These are phyloP conservation scores for Durotheca rogersii DNA, from an alignment of 495 filamentous ascomycete genomes.

Conservation along the genomic window DNA sequence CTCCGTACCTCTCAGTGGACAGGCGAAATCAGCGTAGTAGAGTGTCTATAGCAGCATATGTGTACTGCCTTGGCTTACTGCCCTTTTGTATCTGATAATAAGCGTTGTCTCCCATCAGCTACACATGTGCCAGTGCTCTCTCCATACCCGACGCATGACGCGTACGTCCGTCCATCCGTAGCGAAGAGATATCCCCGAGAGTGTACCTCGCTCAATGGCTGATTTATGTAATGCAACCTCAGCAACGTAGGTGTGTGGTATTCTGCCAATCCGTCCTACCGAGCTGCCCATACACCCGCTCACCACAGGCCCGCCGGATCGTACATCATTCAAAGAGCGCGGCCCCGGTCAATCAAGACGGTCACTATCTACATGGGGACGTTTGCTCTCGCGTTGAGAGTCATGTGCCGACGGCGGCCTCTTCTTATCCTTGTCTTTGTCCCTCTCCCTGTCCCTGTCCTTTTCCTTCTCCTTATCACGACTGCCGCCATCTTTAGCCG, in stretches of 20 bases:
- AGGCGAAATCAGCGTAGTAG: too few species aligned
- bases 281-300: background rate
- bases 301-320: slow-evolving; percentile 7
- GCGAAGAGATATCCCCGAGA: background rate
- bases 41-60: too few species aligned
- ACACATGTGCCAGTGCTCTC: too few species aligned
- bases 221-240: too few species aligned
- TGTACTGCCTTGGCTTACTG: too few species aligned
- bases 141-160: too few species aligned
- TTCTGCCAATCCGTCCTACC: slow-evolving; percentile 1
- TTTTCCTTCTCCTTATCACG: slow-evolving; percentile 52
- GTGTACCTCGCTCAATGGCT: background rate
- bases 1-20: too few species aligned
- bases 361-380: slow-evolving; percentile 42
- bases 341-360: slow-evolving; percentile 4
- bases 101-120: too few species aligned
- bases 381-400: slow-evolving; percentile 42
- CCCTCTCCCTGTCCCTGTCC: too few species aligned
- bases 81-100: too few species aligned
- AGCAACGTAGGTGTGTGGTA: too few species aligned
- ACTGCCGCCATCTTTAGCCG: slow-evolving; percentile 45
- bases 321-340: slow-evolving; percentile 10
- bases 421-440: too few species aligned
- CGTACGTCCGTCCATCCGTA: background rate
- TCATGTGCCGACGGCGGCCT: slow-evolving; percentile 42